Conservation (phyloP, 176 grass and related monocot species). For the Aegilops longissima region DNA sequence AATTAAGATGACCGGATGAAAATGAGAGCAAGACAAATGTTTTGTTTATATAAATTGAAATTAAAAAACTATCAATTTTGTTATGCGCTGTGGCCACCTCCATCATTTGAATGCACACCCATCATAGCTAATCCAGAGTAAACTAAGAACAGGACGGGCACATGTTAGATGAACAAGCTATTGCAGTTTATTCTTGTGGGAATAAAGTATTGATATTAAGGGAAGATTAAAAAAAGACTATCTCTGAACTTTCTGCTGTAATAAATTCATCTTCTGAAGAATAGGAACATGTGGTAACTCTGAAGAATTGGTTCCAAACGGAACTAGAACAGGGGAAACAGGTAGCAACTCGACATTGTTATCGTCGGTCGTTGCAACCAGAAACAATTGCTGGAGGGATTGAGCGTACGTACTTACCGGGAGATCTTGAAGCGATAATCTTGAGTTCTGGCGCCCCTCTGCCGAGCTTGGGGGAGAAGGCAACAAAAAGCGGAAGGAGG, state of each 20-base stretch:
- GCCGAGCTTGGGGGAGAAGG: slow-evolving; percentile 35
- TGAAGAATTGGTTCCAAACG: not conserved
- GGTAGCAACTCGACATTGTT: not conserved
- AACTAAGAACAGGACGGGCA: not conserved
- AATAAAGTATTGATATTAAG: not conserved
- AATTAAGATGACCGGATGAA: not conserved
- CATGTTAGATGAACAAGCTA: not conserved
- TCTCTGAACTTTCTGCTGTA: not conserved
- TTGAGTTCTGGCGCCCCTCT: slow-evolving; percentile 27
- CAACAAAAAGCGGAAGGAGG: not conserved
- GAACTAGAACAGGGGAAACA: not conserved
- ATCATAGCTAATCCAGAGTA: not conserved
- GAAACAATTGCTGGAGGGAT: not conserved
- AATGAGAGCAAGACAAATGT: not conserved
- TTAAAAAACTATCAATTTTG: not conserved
- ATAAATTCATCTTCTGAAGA: not conserved
- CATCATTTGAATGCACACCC: not conserved
- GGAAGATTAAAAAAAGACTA: not conserved
- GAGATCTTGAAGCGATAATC: slow-evolving; percentile 34
- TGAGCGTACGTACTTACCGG: slow-evolving; percentile 7
- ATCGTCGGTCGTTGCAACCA: not conserved
- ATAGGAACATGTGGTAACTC: not conserved
- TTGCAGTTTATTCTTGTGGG: not conserved
- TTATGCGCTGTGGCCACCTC: not conserved
- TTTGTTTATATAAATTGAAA: not conserved